Evolutionary conservation across 1,139 yeast species (phyloP).

Genomic region (Pichia inconspicua): DNA sequence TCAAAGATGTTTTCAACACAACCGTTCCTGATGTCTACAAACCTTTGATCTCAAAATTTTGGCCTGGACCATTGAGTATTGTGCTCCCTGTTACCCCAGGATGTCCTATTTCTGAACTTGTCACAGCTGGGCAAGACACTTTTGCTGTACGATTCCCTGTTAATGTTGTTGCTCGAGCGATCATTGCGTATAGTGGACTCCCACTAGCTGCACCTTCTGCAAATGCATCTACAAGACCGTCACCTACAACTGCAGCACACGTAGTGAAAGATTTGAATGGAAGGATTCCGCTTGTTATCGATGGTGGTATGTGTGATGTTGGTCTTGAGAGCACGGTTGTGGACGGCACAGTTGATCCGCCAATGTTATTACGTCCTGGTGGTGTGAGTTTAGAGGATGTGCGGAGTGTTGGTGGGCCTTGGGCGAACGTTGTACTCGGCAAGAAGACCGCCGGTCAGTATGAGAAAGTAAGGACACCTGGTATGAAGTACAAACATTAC

Average conservation of each 20-base stretch:
- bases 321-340: conserved; percentile 94
- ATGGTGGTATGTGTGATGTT: conserved; percentile 85
- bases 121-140: conserved; percentile 82
- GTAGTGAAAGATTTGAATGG: conserved; percentile 74
- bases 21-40: conserved; percentile 61
- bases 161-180: conserved; percentile 84
- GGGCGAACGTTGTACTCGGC: conserved; percentile 60
- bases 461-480: conserved; percentile 87
- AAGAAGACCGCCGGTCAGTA: conserved; percentile 54
- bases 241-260: conserved; percentile 84
- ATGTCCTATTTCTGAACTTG: conserved; percentile 57
- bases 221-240: conserved; percentile 90
- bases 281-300: conserved; percentile 75
- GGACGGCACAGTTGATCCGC: conserved; percentile 80
- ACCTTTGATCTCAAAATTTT: conserved; percentile 55
- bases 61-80: conserved; percentile 97
- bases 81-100: conserved; percentile 51
- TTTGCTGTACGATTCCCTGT: conserved; percentile 87
- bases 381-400: conserved; percentile 82
- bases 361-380: conserved; percentile 87
- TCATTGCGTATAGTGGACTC: conserved; percentile 75
- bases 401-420: conserved; percentile 42
- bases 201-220: conserved; percentile 98
- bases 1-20: conserved; percentile 42
- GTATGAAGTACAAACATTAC: conserved; percentile 95